These are phyloP conservation scores for Triticum timopheevii DNA, from an alignment of 176 grass and related monocot genomes.

Conservation along the genomic window DNA sequence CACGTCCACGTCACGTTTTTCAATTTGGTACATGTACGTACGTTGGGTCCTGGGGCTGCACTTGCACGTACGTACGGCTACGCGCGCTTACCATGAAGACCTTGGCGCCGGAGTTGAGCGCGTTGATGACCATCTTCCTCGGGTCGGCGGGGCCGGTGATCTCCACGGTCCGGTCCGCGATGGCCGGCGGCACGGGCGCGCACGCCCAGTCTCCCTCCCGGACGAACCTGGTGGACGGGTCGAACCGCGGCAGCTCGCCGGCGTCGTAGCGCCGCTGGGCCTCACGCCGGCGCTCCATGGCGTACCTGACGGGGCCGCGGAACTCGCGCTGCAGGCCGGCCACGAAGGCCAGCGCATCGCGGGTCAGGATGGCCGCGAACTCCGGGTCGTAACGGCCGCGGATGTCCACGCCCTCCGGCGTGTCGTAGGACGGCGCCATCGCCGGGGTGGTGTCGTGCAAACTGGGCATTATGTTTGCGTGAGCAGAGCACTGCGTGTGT, in stretches of 20 bases:
- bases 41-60: too few relatives aligned
- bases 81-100: conserved; percentile 67
- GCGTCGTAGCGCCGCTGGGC: conserved; percentile 70
- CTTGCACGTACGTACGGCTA: background rate
- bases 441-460: background rate
- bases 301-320: conserved; percentile 60
- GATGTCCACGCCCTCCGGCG: conserved; percentile 78
- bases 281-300: conserved; percentile 71
- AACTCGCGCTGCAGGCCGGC: conserved; percentile 74
- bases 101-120: conserved; percentile 93
- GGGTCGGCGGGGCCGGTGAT: conserved; percentile 86
- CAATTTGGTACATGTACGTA: background rate
- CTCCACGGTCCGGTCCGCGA: conserved; percentile 80
- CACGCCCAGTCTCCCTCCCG: conserved; percentile 65
- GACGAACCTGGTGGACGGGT: conserved; percentile 61
- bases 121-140: conserved; percentile 94
- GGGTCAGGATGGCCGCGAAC: conserved; percentile 67
- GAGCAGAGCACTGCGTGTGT: background rate
- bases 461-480: background rate
- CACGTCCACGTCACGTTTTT: background rate
- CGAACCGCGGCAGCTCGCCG: conserved; percentile 62
- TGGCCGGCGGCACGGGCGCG: conserved; percentile 56
- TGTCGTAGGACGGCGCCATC: conserved; percentile 52
- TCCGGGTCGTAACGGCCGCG: conserved; percentile 68
- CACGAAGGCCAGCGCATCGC: conserved; percentile 74